phyloP scores from a whole-genome alignment of 2,329 filamentous ascomycete species.

The Penicillium sp. region DNA sequence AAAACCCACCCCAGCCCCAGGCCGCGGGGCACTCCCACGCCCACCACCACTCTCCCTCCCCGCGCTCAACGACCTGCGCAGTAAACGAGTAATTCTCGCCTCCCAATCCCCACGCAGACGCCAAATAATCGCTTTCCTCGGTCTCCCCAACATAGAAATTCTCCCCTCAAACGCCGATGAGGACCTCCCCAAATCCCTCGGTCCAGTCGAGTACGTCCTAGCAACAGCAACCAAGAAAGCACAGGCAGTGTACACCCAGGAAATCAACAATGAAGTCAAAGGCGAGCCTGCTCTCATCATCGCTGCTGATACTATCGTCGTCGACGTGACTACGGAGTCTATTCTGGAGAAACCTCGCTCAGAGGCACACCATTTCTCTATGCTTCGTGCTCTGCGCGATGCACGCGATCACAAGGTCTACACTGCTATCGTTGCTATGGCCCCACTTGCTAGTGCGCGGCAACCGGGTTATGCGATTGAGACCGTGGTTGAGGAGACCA shows the following conservation, averaged over 20 bases:
- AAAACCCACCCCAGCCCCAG: background rate
- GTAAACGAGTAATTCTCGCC: slow-evolving; percentile 82
- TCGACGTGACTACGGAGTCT: slow-evolving; percentile 66
- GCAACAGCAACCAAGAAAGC: slow-evolving; percentile 84
- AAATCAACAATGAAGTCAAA: slow-evolving; percentile 56
- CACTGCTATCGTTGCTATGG: slow-evolving; percentile 81
- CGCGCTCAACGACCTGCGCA: slow-evolving; percentile 72
- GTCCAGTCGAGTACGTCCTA: slow-evolving; percentile 87
- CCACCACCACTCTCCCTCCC: slow-evolving; percentile 72
- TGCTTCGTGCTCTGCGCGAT: slow-evolving; percentile 81
- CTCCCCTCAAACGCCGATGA: slow-evolving; percentile 81
- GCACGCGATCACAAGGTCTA: slow-evolving; percentile 76
- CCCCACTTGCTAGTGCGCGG: slow-evolving; percentile 74
- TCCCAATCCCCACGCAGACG: slow-evolving; percentile 84
- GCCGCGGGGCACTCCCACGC: slow-evolving; percentile 32
- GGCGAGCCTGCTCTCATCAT: slow-evolving; percentile 83
- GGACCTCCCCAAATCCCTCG: slow-evolving; percentile 76
- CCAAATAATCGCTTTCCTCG: slow-evolving; percentile 76
- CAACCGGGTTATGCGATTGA: slow-evolving; percentile 85
- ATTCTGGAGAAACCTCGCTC: slow-evolving; percentile 90
- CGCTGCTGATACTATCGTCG: slow-evolving; percentile 87
- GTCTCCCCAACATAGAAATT: slow-evolving; percentile 79
- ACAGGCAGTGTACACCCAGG: slow-evolving; percentile 66
- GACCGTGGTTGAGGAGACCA: slow-evolving; percentile 83
- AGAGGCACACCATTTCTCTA: slow-evolving; percentile 77